These are phyloP conservation scores for Discostella pseudostelligera DNA, from an alignment of 108 stramenopile species.

Conservation along the genomic window DNA sequence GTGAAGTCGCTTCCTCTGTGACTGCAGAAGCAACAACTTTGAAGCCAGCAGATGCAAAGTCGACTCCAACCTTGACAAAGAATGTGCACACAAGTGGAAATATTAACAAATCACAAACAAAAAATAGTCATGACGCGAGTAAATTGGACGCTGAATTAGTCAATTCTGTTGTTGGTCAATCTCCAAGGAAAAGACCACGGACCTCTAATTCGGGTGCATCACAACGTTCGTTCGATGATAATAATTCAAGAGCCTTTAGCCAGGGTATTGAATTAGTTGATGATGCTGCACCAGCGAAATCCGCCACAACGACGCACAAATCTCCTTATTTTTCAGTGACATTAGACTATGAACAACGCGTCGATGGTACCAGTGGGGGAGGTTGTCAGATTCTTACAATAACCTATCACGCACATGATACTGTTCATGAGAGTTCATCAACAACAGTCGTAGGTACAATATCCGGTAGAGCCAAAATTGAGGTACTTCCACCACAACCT, in stretches of 20 bases:
- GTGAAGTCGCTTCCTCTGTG: too few species aligned
- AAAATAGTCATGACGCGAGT: too few species aligned
- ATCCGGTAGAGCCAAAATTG: conserved; percentile 31
- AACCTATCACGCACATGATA: conserved; percentile 8
- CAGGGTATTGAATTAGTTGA: background rate
- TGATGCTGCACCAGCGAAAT: background rate
- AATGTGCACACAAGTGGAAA: too few species aligned
- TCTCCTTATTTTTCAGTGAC: background rate
- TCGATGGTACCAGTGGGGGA: background rate
- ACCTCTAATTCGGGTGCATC: background rate
- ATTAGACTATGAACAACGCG: conserved; percentile 10
- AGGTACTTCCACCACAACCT: conserved; percentile 8
- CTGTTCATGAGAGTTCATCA: background rate
- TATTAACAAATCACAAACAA: too few species aligned
- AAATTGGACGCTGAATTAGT: too few species aligned
- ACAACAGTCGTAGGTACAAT: conserved; percentile 18
- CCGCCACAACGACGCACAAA: background rate
- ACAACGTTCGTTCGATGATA: too few species aligned
- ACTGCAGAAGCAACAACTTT: too few species aligned
- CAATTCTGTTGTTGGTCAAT: too few species aligned
- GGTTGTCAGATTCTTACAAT: conserved; percentile 27
- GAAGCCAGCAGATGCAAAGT: too few species aligned
- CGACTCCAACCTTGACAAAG: too few species aligned
- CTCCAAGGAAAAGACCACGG: background rate
- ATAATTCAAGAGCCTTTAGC: background rate